Evolutionary conservation across 2,329 filamentous ascomycete genomes (phyloP).

Genomic region (Ascochyta rabiei): DNA sequence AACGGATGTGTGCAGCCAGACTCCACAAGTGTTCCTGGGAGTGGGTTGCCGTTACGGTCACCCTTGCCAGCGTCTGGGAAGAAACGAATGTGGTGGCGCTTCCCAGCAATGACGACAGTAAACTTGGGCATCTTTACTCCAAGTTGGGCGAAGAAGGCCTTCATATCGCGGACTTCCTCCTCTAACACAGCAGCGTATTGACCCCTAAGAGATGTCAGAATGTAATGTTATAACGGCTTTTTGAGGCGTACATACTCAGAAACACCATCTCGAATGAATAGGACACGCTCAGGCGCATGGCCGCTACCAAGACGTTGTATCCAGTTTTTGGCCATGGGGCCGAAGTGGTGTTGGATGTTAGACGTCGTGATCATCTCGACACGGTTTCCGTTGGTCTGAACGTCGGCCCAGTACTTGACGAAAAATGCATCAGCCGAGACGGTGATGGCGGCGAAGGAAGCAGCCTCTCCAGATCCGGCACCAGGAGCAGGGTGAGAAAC

Average conservation of each 20-base stretch:
- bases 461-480: constrained; percentile 50
- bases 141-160: constrained; percentile 59
- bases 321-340: constrained; percentile 70
- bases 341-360: constrained; percentile 71
- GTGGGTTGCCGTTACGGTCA: constrained; percentile 80
- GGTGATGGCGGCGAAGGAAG: constrained; percentile 85
- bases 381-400: constrained; percentile 82
- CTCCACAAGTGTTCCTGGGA: constrained; percentile 88
- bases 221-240: too few relatives aligned
- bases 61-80: constrained; percentile 71
- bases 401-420: constrained; percentile 77
- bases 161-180: constrained; percentile 77
- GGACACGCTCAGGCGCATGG: constrained; percentile 72
- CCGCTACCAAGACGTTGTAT: constrained; percentile 59
- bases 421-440: constrained; percentile 75
- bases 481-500: constrained; percentile 82
- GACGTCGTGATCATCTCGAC: constrained; percentile 75
- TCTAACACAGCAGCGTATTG: constrained; percentile 82
- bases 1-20: constrained; percentile 87
- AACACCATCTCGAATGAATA: constrained; percentile 94
- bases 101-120: constrained; percentile 86
- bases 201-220: constrained; percentile 62
- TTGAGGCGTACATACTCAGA: constrained; percentile 61
- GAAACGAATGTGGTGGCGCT: constrained; percentile 92
- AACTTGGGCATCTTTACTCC: constrained; percentile 64